These are phyloP conservation scores for Nannizziopsis arthrosporioides DNA, from an alignment of 2,329 filamentous ascomycete species.

Conservation along the genomic window DNA sequence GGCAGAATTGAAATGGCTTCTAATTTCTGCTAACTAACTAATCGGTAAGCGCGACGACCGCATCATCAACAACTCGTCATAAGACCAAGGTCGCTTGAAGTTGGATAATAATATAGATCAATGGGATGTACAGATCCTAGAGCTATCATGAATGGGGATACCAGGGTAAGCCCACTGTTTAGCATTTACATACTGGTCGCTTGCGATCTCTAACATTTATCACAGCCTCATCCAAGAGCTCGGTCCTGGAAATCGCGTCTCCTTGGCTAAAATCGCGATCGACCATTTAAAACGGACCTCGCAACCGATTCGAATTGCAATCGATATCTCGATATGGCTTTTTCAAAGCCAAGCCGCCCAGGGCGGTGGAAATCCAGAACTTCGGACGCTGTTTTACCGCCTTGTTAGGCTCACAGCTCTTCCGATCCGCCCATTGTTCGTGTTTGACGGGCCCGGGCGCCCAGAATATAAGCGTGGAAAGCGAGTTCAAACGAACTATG, in stretches of 20 bases:
- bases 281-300: conserved; percentile 59
- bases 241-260: conserved; percentile 64
- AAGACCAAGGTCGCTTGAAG: too few relatives aligned
- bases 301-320: conserved; percentile 70
- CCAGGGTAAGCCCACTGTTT: conserved; percentile 29
- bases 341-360: conserved; percentile 80
- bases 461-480: conserved; percentile 84
- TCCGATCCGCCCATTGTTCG: conserved; percentile 76
- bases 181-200: background rate
- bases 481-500: conserved; percentile 37
- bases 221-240: conserved; percentile 80
- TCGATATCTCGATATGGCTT: conserved; percentile 95
- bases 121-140: background rate
- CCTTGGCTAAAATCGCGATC: conserved; percentile 70
- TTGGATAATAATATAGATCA: too few relatives aligned
- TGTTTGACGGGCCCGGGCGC: conserved; percentile 79
- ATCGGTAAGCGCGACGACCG: background rate
- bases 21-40: background rate
- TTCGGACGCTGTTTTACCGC: conserved; percentile 87
- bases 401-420: conserved; percentile 63
- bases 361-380: conserved; percentile 78
- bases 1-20: conserved; percentile 1
- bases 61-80: background rate
- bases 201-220: conserved; percentile 13
- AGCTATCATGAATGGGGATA: conserved; percentile 30